Evolutionary conservation across 257 asterid genomes (phyloP), one percentile per base, ranked within the genome.

Genomic region (Verbena officinalis): DNA sequence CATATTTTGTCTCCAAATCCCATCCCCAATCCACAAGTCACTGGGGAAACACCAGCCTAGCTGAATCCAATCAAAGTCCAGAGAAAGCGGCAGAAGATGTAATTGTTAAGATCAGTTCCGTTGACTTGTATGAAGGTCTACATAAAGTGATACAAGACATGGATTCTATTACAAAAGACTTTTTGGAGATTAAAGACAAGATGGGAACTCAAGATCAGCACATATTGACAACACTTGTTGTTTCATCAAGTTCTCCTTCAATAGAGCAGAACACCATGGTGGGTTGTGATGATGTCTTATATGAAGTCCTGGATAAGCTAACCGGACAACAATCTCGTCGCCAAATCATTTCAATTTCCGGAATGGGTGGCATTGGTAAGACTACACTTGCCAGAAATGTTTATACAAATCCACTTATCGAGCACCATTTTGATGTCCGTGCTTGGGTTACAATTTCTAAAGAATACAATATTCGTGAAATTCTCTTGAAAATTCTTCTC

Each of bases 371-470:
- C 2, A 42, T 55, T 12, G 73, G 76, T 65, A 75, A 75, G 73
- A 75, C 65, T 36, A 70, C 80, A 15, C 80, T 75, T 23, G 73
- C 73, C 9, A 59, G 17, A 70, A 59, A 45, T 44, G n/a, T 53
- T 59, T 52, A 42, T 45, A 42, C 19, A 7, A 22, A 69, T 5
- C 31, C 22, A 9, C 19, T 42, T 21, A 38, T 43, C 11, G 4
- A 14, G 56, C 12, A 43, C 1, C n/a, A 45, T 20, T 66, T 27
- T 27, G 33, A 27, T 27, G 2, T 27, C 5, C 33, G 2, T 2
- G 33, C 33, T 2, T 27, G 33, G 33, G 33, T 27, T 27, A 27
- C 33, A 5, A 27, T 27, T 5, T 27, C 2, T 27, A 2, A 27
- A 27, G 5, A 39, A 1, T 65, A 38, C 17, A 12, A 9, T 20